phyloP scores from a whole-genome alignment of 192 early-diverging fungal species.

The Linnemannia schmuckeri region DNA sequence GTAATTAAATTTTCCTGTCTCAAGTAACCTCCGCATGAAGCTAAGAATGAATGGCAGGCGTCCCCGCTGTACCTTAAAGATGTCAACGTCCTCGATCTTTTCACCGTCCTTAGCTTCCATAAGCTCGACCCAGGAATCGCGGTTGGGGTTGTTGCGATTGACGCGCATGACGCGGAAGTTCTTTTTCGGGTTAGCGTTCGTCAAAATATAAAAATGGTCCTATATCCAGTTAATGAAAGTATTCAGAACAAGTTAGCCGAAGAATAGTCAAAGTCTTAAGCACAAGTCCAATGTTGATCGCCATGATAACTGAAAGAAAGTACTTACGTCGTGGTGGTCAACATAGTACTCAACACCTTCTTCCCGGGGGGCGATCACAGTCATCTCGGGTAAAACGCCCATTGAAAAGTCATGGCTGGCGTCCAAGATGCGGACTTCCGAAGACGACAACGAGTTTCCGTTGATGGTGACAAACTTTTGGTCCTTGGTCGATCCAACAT shows the following conservation, averaged over 20 bases:
- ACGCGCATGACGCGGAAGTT: conserved; percentile 75
- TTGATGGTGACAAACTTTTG: conserved; percentile 75
- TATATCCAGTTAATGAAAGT: neutral
- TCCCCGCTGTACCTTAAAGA: conserved; percentile 64
- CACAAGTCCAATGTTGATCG: neutral
- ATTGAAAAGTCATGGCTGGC: conserved; percentile 59
- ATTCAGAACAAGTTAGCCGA: neutral
- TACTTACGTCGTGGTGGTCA: conserved; percentile 76
- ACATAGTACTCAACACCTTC: conserved; percentile 79
- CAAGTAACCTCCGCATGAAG: neutral
- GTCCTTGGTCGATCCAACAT: conserved; percentile 83
- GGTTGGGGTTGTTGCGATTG: conserved; percentile 47
- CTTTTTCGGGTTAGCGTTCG: conserved; percentile 63
- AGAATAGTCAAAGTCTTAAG: too few species aligned
- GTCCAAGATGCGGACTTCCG: conserved; percentile 72
- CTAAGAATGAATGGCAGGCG: neutral
- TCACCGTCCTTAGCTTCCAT: conserved; percentile 69
- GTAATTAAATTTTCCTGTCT: neutral
- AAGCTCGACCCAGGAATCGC: conserved; percentile 70
- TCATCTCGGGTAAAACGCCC: conserved; percentile 45
- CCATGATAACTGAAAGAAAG: conserved; percentile 2
- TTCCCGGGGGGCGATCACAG: conserved; percentile 67
- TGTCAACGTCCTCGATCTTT: conserved; percentile 82
- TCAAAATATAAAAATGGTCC: conserved; percentile 66
- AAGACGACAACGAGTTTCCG: conserved; percentile 78